Evolutionary conservation across 2,329 filamentous ascomycete species (phyloP).

Genomic region (Aspergillus aculeatinus): DNA sequence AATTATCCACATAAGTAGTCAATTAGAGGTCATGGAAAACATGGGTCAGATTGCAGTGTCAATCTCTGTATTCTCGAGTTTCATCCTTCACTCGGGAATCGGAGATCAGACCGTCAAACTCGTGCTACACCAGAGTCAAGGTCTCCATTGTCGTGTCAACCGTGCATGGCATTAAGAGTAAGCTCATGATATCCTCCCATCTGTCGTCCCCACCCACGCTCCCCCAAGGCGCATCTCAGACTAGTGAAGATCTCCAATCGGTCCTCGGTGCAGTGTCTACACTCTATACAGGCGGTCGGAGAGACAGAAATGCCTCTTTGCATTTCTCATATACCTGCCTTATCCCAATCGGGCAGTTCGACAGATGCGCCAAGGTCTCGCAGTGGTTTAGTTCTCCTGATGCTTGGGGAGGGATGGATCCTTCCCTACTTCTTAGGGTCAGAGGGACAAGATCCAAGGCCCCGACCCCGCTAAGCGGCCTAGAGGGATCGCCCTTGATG

Average conservation of each 20-base stretch:
- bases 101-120: not conserved
- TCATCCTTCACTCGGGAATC: not conserved
- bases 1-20: not conserved
- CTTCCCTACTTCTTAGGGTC: not conserved
- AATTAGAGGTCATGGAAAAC: not conserved
- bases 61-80: not conserved
- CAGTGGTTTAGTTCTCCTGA: conserved; percentile 13
- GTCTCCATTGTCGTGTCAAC: not conserved
- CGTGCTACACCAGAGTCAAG: not conserved
- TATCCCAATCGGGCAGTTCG: conserved; percentile 13
- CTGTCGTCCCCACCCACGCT: not conserved
- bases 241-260: no score
- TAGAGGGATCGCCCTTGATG: conserved; percentile 6
- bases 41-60: not conserved
- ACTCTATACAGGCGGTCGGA: not conserved
- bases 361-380: conserved; percentile 15
- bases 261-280: no score
- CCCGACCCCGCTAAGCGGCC: not conserved
- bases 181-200: not conserved
- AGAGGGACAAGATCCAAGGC: not conserved
- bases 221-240: not conserved
- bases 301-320: not conserved
- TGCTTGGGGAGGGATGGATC: not conserved
- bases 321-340: conserved; percentile 4
- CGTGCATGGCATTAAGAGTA: not conserved